Percentiles rank a stretch among this genome's conserved stretches.
phyloP scores from a whole-genome alignment of 805 yeast species.

The Peterozyma xylosa region DNA sequence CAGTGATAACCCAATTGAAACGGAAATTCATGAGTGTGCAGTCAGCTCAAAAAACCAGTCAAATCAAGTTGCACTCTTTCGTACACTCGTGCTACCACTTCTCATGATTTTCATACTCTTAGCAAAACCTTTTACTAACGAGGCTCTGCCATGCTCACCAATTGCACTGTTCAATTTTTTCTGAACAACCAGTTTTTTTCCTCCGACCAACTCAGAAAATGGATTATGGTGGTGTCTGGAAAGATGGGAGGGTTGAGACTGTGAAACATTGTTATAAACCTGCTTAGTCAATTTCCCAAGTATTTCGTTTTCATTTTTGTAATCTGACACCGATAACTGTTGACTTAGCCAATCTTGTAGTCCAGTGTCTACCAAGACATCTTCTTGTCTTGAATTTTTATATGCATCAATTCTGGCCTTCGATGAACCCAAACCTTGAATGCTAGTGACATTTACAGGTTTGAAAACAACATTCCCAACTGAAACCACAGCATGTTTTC shows the following conservation, averaged over 20 bases:
- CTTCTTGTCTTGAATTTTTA: constrained; percentile 34
- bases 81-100: constrained; percentile 9
- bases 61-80: too few species aligned
- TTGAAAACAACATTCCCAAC: not conserved
- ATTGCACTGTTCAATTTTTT: constrained; percentile 37
- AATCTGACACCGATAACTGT: constrained; percentile 19
- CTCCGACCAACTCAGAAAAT: too few species aligned
- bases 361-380: constrained; percentile 43
- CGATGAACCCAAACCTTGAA: constrained; percentile 31
- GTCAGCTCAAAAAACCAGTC: too few species aligned
- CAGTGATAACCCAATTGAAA: too few species aligned
- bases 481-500: too few species aligned
- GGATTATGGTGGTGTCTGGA: too few species aligned
- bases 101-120: constrained; percentile 47
- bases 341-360: constrained; percentile 45
- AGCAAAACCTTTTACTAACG: constrained; percentile 47
- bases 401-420: constrained; percentile 32
- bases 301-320: too few species aligned
- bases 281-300: too few species aligned
- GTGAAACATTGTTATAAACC: too few species aligned
- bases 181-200: too few species aligned
- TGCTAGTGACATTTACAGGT: constrained; percentile 29
- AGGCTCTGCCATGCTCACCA: constrained; percentile 39
- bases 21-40: too few species aligned
- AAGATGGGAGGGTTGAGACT: too few species aligned